Evolutionary conservation across 2,329 filamentous ascomycete genomes (phyloP), one percentile per base, ranked within the genome.

Genomic region (Ophiobolus disseminans): DNA sequence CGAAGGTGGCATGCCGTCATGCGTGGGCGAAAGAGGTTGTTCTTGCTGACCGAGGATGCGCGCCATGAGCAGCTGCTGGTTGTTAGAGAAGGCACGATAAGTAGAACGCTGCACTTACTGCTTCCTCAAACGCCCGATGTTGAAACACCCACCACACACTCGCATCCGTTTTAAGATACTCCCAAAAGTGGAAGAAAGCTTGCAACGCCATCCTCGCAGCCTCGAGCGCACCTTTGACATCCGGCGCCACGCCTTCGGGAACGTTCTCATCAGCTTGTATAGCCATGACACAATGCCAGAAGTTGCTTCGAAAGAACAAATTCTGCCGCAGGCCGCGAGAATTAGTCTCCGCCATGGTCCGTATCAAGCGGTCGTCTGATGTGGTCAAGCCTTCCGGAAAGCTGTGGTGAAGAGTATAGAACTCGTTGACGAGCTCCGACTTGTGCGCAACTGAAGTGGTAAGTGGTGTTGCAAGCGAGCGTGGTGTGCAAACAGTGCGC

Each of bases 131-230:
- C 0, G 89, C 89, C 1, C 89, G 78, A 66, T 92, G 89, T 68
- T 91, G 89, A 58, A 91, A 90, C 0, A 90, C 88, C 89, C 89
- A 93, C 89, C 89, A 92, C 1, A 91, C 88, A 11, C 86, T 81
- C 1, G 88, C 87, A 74, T 93, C 89, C 13, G 78, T 77, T 58
- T 87, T 84, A 53, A 91, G 85, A 10, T 90, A 74, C 28, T 76
- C 78, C 72, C 86, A 89, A 5, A 91, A 79, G 48, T 91, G 79
- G 69, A 92, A 91, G 67, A 91, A 93, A 1, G 87, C 79, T 35
- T 80, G 82, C 37, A 93, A 83, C 4, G 89, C 89, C 65, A 89
- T 87, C 60, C 90, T 86, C 0, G 89, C 89, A 0, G 88, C 87
- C 69, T 91, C 88, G 10, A 92, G 75, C 3, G 88, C 88, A 4